A percentile compares a stretch with the other conserved stretches of the same genome.
phyloP scores from a whole-genome alignment of 169 alveolate species.

The Cryptosporidium xiaoi region DNA sequence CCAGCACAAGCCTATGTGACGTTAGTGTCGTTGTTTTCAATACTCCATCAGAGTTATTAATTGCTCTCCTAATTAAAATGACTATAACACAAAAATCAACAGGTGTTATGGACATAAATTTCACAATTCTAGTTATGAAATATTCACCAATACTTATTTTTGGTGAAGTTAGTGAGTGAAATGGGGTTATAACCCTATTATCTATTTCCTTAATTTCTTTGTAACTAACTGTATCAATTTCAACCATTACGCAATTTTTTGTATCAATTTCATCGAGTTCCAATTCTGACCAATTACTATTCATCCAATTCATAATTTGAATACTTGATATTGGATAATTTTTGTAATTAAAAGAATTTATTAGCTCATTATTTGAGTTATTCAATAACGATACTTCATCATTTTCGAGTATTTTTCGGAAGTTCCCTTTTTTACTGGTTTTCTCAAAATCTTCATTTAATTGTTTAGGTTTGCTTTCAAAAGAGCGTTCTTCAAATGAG shows the following conservation, averaged over 20 bases:
- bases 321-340: slow-evolving; percentile 37
- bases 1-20: slow-evolving; percentile 61
- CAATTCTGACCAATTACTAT: slow-evolving; percentile 47
- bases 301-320: slow-evolving; percentile 57
- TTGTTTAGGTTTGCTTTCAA: too few species aligned
- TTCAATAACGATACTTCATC: not conserved
- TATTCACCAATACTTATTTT: slow-evolving; percentile 60
- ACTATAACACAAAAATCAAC: slow-evolving; percentile 67
- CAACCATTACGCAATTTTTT: slow-evolving; percentile 24
- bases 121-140: slow-evolving; percentile 43
- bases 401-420: not conserved
- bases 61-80: slow-evolving; percentile 36
- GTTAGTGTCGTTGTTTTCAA: slow-evolving; percentile 40
- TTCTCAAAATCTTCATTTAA: not conserved
- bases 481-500: too few species aligned
- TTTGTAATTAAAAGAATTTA: slow-evolving; percentile 31
- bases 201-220: not conserved
- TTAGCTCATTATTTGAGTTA: not conserved
- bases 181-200: slow-evolving; percentile 55
- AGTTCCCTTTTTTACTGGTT: not conserved
- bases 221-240: not conserved
- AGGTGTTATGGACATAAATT: slow-evolving; percentile 51
- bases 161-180: slow-evolving; percentile 68
- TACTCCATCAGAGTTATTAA: slow-evolving; percentile 41
- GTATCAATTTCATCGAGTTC: slow-evolving; percentile 17